These are phyloP conservation scores for Fusarium sp. DNA, from an alignment of 2,329 filamentous ascomycete genomes.

Conservation along the genomic window DNA sequence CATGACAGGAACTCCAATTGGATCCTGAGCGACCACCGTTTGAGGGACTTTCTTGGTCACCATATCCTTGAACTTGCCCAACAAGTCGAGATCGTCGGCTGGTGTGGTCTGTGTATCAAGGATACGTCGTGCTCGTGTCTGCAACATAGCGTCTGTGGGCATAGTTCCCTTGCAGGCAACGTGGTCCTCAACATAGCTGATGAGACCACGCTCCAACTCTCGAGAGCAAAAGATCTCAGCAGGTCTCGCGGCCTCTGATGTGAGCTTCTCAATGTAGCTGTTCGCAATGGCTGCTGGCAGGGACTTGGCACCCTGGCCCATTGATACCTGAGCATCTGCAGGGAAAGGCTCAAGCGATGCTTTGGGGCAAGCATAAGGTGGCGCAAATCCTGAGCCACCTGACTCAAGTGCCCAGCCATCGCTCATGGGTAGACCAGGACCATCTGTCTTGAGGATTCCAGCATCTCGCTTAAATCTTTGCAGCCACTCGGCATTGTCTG, in stretches of 20 bases:
- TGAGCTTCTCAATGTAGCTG: slow-evolving; percentile 59
- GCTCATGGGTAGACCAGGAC: slow-evolving; percentile 60
- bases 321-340: slow-evolving; percentile 47
- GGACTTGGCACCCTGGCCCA: slow-evolving; percentile 52
- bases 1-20: slow-evolving; percentile 24
- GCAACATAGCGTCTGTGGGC: slow-evolving; percentile 61
- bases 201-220: slow-evolving; percentile 66
- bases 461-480: slow-evolving; percentile 69
- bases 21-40: slow-evolving; percentile 17
- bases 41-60: slow-evolving; percentile 49
- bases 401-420: slow-evolving; percentile 60
- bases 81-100: slow-evolving; percentile 64
- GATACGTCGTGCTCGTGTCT: slow-evolving; percentile 60
- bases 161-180: slow-evolving; percentile 53
- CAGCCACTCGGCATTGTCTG: slow-evolving; percentile 73
- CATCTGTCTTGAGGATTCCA: slow-evolving; percentile 61
- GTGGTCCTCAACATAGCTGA: slow-evolving; percentile 58
- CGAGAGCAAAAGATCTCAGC: slow-evolving; percentile 67
- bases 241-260: slow-evolving; percentile 57
- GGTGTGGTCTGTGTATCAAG: slow-evolving; percentile 59
- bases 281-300: slow-evolving; percentile 60
- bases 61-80: slow-evolving; percentile 65
- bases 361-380: slow-evolving; percentile 63
- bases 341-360: slow-evolving; percentile 50
- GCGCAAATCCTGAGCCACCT: slow-evolving; percentile 66